Base-by-base conservation (phyloP, 2,329 filamentous ascomycete genomes). In the Sclerotinia sclerotiorum region DNA sequence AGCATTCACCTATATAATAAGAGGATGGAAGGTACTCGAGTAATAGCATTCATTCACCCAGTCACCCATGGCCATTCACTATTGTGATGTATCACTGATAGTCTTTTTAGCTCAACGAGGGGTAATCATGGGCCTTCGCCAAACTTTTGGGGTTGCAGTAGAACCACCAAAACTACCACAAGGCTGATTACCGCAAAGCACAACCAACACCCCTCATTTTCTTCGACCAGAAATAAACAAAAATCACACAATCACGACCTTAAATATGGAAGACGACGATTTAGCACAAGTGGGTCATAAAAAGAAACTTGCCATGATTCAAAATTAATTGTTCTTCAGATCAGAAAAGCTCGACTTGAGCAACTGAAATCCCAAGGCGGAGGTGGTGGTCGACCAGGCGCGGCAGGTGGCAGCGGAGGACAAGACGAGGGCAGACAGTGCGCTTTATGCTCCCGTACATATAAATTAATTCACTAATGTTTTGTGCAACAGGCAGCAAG, bases 281-380 rank as follows among this genome's bases (percentile, higher is more conserved):
- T 71, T 78, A 69, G 76, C 75, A 72, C 75, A 76, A 67, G 76
- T 78, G 72, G 27, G 29, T 56, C 17, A 21, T 8, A 27, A 29
- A 35, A 46, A 48, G 1, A 19, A 58, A 15, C 13, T 57, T 35
- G 2, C 10, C n/a, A 39, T 11, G 8, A 39, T 5, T 39, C 15
- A 24, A 68, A 42, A 69, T 55, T 44, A 48, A 32, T 8, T 44
- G 19, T 35, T 24, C 70, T 24, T 8, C 77, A 97, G 90, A 97
- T 98, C 78, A 86, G 94, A 78, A 91, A 92, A 80, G 94, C 94
- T 76, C 93, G 95, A 71, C 89, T 97, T 67, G 92, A 94, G 80
- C 94, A 99, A 82, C 90, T 98, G 73, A 95, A 96, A 80, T 86
- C 93, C 75, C 84, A 91, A 80, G 81, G 85, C 72, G 83, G 83